Conservation (phyloP, 805 yeast species). For the Saccharomycopsis lassenensis region DNA sequence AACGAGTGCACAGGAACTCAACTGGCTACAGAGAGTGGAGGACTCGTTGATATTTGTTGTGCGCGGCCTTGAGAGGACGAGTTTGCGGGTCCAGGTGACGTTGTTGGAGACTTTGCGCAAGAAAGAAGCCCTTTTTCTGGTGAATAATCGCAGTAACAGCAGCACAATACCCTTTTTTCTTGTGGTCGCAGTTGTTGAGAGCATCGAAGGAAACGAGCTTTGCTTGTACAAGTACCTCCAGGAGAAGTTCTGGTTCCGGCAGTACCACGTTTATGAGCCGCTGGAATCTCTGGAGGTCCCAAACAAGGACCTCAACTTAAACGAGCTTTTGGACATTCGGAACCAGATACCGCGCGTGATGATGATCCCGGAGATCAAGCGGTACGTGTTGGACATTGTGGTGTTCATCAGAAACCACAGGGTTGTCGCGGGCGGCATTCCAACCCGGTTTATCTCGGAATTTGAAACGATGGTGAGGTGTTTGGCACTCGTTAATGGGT, state of each 20-base stretch:
- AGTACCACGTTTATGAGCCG: slow-evolving; percentile 23
- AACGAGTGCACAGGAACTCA: not conserved
- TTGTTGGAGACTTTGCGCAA: slow-evolving; percentile 17
- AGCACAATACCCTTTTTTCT: slow-evolving; percentile 16
- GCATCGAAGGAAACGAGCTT: slow-evolving; percentile 18
- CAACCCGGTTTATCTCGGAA: slow-evolving; percentile 35
- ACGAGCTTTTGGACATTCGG: slow-evolving; percentile 11
- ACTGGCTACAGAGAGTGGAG: slow-evolving; percentile 3
- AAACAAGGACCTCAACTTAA: no score
- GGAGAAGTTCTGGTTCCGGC: slow-evolving; percentile 26
- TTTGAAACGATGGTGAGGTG: slow-evolving; percentile 30
- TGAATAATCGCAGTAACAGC: not conserved
- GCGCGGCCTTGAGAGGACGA: slow-evolving; percentile 13
- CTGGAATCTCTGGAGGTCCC: no score
- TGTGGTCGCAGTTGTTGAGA: slow-evolving; percentile 21
- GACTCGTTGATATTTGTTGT: slow-evolving; percentile 6
- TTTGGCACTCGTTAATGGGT: slow-evolving; percentile 32
- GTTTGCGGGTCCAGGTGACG: slow-evolving; percentile 10
- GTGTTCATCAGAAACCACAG: slow-evolving; percentile 44
- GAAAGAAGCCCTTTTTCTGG: slow-evolving; percentile 5
- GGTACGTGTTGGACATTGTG: slow-evolving; percentile 48
- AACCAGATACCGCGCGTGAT: slow-evolving; percentile 21
- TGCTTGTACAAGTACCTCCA: slow-evolving; percentile 19
- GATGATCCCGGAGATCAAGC: slow-evolving; percentile 37
- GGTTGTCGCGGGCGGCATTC: slow-evolving; percentile 40